These are phyloP conservation scores for Leccinellum rugosiceps DNA, from an alignment of 768 basidiomycete genomes.

Conservation along the genomic window DNA sequence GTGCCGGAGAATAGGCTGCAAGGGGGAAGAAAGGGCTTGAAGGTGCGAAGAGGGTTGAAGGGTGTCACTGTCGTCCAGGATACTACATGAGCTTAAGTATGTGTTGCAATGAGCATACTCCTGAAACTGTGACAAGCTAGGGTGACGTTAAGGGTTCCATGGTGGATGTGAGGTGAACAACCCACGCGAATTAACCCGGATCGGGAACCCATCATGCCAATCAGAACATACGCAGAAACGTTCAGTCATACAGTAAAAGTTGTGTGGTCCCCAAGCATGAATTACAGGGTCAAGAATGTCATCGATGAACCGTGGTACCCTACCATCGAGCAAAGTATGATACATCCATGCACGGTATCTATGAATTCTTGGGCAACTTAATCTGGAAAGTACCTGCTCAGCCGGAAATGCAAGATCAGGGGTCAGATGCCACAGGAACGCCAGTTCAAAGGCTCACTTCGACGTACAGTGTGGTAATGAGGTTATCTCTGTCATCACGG, in stretches of 20 bases:
- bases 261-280: not conserved
- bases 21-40: no score
- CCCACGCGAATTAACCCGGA: not conserved
- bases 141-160: not conserved
- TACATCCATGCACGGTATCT: not conserved
- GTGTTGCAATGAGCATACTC: not conserved
- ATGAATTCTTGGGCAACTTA: constrained; percentile 64
- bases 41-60: not conserved
- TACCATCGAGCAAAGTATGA: not conserved
- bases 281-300: not conserved
- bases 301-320: not conserved
- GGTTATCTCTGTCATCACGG: constrained; percentile 75
- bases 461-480: constrained; percentile 81
- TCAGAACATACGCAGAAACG: not conserved
- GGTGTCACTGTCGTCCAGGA: not conserved
- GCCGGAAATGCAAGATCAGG: not conserved
- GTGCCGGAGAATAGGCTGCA: not conserved
- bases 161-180: not conserved
- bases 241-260: not conserved
- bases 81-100: not conserved
- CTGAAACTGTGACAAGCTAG: not conserved
- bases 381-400: constrained; percentile 75
- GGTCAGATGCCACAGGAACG: not conserved
- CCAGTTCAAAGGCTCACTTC: not conserved
- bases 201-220: no score